phyloP scores from a whole-genome alignment of 2,329 filamentous ascomycete species.

The Diaporthe ampelina region DNA sequence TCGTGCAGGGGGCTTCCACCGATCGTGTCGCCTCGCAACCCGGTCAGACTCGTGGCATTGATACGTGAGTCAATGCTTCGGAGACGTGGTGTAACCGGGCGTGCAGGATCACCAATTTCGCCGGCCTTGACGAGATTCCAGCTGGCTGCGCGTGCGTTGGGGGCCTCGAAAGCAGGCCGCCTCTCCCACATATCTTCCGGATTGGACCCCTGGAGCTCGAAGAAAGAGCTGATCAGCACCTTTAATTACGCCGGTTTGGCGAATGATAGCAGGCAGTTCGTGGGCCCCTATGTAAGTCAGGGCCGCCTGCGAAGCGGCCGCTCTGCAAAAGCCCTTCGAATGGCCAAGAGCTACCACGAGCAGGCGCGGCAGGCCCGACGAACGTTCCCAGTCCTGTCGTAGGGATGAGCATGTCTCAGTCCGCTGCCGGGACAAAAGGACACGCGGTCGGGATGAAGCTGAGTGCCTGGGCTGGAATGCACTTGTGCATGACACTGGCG shows the following conservation, averaged over 20 bases:
- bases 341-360: conserved; percentile 26
- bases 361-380: conserved; percentile 9
- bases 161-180: conserved; percentile 30
- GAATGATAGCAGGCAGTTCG: conserved; percentile 25
- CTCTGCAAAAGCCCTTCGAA: conserved; percentile 6
- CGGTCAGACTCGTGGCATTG: conserved; percentile 33
- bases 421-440: conserved; percentile 22
- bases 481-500: conserved; percentile 28
- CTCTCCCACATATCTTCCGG: conserved; percentile 28
- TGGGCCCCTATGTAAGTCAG: conserved; percentile 26
- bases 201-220: not conserved
- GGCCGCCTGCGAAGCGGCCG: conserved; percentile 3
- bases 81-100: conserved; percentile 28
- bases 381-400: conserved; percentile 13
- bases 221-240: conserved; percentile 19
- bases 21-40: conserved; percentile 33
- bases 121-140: conserved; percentile 9
- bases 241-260: conserved; percentile 29
- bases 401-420: conserved; percentile 28
- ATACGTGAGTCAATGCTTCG: conserved; percentile 29
- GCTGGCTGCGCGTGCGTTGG: conserved; percentile 13
- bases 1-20: conserved; percentile 23
- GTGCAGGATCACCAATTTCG: conserved; percentile 21
- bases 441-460: conserved; percentile 23
- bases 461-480: conserved; percentile 18